A percentile compares a stretch with the other conserved stretches of the same genome.
Conservation (phyloP, 768 basidiomycete genomes). For the Tricholoma matsutake region DNA sequence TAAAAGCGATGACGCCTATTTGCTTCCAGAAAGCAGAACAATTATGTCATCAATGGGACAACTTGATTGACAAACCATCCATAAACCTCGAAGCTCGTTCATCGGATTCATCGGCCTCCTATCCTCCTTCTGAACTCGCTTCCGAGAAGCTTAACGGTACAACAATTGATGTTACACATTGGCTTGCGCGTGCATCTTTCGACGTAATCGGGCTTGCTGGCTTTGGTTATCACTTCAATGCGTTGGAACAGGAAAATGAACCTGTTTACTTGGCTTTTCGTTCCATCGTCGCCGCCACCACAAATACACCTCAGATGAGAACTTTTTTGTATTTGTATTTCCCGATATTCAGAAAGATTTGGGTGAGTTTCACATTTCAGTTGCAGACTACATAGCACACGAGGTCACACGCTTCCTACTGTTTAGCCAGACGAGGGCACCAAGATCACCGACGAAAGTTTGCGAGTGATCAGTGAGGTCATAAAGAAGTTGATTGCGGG, state of each 20-base stretch:
- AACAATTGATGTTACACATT: constrained; percentile 50
- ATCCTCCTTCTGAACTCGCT: constrained; percentile 5
- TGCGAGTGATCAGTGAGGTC: constrained; percentile 35
- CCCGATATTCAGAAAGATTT: constrained; percentile 42
- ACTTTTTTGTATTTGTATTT: constrained; percentile 44
- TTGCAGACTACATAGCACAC: background rate
- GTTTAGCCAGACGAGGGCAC: constrained; percentile 42
- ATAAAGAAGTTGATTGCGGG: constrained; percentile 42
- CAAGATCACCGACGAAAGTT: constrained; percentile 34
- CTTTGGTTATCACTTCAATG: constrained; percentile 50
- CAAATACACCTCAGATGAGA: constrained; percentile 39
- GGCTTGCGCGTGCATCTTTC: constrained; percentile 60
- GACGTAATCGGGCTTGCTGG: constrained; percentile 63
- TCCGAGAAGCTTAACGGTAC: constrained; percentile 11
- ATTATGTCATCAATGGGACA: constrained; percentile 42
- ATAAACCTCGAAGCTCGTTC: background rate
- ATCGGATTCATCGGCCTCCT: constrained; percentile 9
- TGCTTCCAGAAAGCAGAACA: constrained; percentile 53
- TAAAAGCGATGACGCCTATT: constrained; percentile 43
- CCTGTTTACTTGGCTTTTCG: constrained; percentile 48
- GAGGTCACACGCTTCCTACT: background rate
- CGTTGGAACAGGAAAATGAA: constrained; percentile 47
- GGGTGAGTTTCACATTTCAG: constrained; percentile 29
- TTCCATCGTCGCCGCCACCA: constrained; percentile 46
- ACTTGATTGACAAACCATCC: constrained; percentile 20